Evolutionary conservation across 1,139 yeast species (phyloP).

Genomic region (Schwanniomyces etchellsii): DNA sequence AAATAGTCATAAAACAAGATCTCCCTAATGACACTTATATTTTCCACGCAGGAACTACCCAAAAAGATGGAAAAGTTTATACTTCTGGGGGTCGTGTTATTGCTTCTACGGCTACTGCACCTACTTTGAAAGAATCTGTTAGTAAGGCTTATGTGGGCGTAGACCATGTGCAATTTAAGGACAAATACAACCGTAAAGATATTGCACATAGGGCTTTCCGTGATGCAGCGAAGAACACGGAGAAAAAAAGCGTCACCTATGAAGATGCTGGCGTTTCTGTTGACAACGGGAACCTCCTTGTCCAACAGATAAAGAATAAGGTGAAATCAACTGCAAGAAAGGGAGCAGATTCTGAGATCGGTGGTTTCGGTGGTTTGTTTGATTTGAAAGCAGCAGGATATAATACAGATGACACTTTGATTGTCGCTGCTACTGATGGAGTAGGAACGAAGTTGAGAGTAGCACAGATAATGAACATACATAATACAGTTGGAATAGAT

Average conservation of each 20-base stretch:
- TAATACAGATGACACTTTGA: slow-evolving; percentile 63
- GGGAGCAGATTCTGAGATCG: slow-evolving; percentile 97
- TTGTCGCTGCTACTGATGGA: slow-evolving; percentile 98
- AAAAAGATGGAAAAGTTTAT: slow-evolving; percentile 52
- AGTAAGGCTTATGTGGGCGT: slow-evolving; percentile 84
- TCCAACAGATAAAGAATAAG: slow-evolving; percentile 81
- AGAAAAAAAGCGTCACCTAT: slow-evolving; percentile 58
- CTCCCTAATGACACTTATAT: slow-evolving; percentile 56
- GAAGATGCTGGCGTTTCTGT: slow-evolving; percentile 97
- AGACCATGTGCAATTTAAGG: slow-evolving; percentile 61
- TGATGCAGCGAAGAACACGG: slow-evolving; percentile 24
- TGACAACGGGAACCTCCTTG: slow-evolving; percentile 87
- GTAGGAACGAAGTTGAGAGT: slow-evolving; percentile 96
- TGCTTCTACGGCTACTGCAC: slow-evolving; percentile 85
- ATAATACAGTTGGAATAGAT: slow-evolving; percentile 96
- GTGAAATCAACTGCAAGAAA: slow-evolving; percentile 94
- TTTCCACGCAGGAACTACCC: slow-evolving; percentile 92
- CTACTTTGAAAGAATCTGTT: slow-evolving; percentile 73
- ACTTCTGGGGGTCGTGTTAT: slow-evolving; percentile 97
- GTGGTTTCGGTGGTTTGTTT: slow-evolving; percentile 97
- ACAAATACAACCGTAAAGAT: slow-evolving; percentile 82
- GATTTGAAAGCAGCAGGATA: slow-evolving; percentile 89
- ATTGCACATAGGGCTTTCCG: slow-evolving; percentile 96
- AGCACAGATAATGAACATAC: slow-evolving; percentile 85
- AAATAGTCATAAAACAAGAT: slow-evolving; percentile 52